Conservation (phyloP, 257 asterid species). For the Solanum piurae region DNA sequence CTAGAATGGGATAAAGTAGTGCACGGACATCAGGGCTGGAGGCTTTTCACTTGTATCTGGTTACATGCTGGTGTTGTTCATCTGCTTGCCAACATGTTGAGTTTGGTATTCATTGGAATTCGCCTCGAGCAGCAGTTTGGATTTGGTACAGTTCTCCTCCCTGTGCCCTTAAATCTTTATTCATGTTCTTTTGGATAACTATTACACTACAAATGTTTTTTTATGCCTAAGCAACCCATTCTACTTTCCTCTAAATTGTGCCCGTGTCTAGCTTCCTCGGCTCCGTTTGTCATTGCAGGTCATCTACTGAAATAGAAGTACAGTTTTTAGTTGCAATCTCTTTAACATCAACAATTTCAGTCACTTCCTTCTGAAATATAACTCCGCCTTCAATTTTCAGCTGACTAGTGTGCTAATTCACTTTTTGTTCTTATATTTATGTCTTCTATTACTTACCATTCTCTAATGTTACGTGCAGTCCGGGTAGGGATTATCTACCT, state of each 20-base stretch:
- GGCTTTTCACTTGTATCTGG: conserved; percentile 84
- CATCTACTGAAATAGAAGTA: background rate
- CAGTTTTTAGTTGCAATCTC: background rate
- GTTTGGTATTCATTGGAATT: conserved; percentile 74
- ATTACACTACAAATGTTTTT: background rate
- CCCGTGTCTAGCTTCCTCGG: background rate
- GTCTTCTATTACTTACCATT: background rate
- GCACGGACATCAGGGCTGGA: conserved; percentile 62
- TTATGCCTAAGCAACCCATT: background rate
- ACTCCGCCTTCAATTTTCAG: background rate
- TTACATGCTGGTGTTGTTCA: conserved; percentile 88
- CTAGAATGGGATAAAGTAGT: conserved; percentile 69
- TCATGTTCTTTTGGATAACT: background rate
- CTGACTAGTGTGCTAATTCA: background rate
- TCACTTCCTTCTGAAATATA: background rate
- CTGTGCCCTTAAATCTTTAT: background rate
- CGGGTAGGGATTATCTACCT: conserved; percentile 70
- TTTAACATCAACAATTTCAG: background rate
- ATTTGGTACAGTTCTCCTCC: conserved; percentile 32
- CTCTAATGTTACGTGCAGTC: conserved; percentile 33
- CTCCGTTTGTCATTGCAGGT: background rate
- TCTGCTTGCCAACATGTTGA: conserved; percentile 74
- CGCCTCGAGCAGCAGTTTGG: conserved; percentile 96
- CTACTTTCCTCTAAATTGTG: background rate
- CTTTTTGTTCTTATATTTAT: background rate